These are phyloP conservation scores for Aquilaria malaccensis DNA, from an alignment of 345 rosid species.

Conservation along the genomic window DNA sequence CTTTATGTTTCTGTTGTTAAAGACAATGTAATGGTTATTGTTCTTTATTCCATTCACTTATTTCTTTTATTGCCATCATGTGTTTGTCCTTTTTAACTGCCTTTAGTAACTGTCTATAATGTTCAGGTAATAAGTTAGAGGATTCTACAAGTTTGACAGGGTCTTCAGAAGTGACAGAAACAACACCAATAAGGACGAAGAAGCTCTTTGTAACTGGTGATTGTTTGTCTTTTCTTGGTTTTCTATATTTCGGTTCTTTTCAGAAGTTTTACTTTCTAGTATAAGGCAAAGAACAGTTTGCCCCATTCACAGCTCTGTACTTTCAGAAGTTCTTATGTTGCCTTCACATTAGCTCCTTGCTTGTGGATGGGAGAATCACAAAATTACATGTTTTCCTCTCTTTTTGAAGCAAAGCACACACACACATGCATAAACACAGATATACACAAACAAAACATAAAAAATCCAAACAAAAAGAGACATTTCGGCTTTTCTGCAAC, in stretches of 20 bases:
- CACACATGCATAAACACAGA: too few relatives aligned
- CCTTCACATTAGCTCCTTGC: too few relatives aligned
- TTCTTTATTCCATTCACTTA: neutral
- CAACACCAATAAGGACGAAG: conserved; percentile 44
- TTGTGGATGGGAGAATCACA: too few relatives aligned
- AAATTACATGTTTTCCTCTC: too few relatives aligned
- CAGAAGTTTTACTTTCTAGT: too few relatives aligned
- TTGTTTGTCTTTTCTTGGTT: conserved; percentile 9
- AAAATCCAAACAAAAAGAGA: too few relatives aligned
- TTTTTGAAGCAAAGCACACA: too few relatives aligned
- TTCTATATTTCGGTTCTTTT: neutral
- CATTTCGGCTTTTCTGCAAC: too few relatives aligned
- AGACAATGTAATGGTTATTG: neutral
- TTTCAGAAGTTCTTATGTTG: too few relatives aligned
- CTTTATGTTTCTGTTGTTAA: neutral
- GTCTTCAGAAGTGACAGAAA: conserved; percentile 30
- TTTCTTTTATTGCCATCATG: conserved; percentile 8
- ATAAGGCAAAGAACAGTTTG: too few relatives aligned
- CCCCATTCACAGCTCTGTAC: too few relatives aligned
- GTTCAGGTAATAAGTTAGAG: conserved; percentile 31
- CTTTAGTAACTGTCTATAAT: conserved; percentile 1
- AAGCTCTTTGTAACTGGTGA: conserved; percentile 92
- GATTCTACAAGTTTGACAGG: conserved; percentile 13
- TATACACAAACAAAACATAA: too few relatives aligned
- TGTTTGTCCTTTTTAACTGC: neutral